Evolutionary conservation across 1,284 basidiomycete species (phyloP).

Genomic region (Paramarasmius palmivorus): DNA sequence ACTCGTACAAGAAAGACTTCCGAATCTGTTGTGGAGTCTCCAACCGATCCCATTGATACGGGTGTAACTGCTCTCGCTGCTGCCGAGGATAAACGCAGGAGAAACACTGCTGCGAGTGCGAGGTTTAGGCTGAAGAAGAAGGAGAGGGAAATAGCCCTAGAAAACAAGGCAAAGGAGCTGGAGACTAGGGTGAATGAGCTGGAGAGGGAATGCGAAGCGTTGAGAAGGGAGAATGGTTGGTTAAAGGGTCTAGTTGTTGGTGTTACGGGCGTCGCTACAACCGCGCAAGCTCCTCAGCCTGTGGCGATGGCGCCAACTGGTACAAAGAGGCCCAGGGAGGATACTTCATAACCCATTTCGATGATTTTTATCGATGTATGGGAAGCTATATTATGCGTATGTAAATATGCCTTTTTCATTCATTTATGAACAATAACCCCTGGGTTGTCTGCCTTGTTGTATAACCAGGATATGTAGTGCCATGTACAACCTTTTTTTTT

Average conservation of each 20-base stretch:
- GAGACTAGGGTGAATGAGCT: constrained; percentile 80
- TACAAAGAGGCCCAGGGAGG: no score
- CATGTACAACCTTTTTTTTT: no score
- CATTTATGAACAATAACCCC: no score
- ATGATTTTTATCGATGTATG: no score
- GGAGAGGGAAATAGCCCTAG: constrained; percentile 92
- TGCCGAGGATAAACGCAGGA: constrained; percentile 87
- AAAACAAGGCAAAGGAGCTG: constrained; percentile 89
- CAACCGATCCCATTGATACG: constrained; percentile 29
- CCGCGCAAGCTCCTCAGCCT: neutral
- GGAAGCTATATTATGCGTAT: no score
- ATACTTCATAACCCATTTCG: no score
- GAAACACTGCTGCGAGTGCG: constrained; percentile 97
- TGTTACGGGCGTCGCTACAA: constrained; percentile 68
- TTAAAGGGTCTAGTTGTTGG: constrained; percentile 91
- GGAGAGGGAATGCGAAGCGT: constrained; percentile 87
- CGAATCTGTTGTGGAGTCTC: constrained; percentile 26
- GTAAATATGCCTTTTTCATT: no score
- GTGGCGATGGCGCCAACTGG: no score
- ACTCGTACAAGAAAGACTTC: constrained; percentile 55
- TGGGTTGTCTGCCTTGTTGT: no score
- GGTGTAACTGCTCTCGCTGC: constrained; percentile 36
- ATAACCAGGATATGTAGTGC: no score
- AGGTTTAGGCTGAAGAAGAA: constrained; percentile 99
- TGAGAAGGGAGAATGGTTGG: constrained; percentile 94